Conservation (phyloP, 129 eudicot species). For the Smallanthus sonchifolius region DNA sequence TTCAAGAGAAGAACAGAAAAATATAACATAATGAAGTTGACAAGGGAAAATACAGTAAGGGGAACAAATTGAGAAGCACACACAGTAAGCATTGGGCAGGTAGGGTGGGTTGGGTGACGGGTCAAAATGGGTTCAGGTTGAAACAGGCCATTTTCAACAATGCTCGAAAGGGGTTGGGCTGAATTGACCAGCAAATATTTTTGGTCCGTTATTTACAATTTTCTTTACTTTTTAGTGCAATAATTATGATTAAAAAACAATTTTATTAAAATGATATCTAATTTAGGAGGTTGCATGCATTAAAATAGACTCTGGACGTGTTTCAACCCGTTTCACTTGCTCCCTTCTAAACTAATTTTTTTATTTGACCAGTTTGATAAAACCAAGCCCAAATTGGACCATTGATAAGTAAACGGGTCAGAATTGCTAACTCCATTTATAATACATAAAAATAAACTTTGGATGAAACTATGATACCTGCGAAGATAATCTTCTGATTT, state of each 20-base stretch:
- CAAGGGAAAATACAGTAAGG: not conserved
- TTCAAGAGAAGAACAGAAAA: conserved; percentile 12
- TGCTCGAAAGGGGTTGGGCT: not conserved
- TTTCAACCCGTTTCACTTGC: not conserved
- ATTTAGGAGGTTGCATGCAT: not conserved
- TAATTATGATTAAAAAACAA: not conserved
- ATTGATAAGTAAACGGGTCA: not conserved
- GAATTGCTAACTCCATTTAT: not conserved
- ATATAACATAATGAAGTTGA: not conserved
- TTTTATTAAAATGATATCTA: not conserved
- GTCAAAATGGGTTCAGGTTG: not conserved
- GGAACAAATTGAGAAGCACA: not conserved
- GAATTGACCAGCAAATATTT: not conserved
- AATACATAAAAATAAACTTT: not conserved
- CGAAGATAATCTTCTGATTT: conserved; percentile 74
- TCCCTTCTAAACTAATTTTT: not conserved
- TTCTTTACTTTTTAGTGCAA: not conserved
- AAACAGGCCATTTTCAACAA: not conserved
- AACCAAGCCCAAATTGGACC: not conserved
- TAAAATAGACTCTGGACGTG: not conserved
- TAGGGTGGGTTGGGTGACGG: not conserved
- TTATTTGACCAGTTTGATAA: not conserved
- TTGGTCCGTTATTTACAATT: not conserved
- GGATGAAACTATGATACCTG: conserved; percentile 48
- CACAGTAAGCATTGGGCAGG: not conserved